Conservation (phyloP, 2,329 filamentous ascomycete species). For the Aspergillus novoparasiticus region DNA sequence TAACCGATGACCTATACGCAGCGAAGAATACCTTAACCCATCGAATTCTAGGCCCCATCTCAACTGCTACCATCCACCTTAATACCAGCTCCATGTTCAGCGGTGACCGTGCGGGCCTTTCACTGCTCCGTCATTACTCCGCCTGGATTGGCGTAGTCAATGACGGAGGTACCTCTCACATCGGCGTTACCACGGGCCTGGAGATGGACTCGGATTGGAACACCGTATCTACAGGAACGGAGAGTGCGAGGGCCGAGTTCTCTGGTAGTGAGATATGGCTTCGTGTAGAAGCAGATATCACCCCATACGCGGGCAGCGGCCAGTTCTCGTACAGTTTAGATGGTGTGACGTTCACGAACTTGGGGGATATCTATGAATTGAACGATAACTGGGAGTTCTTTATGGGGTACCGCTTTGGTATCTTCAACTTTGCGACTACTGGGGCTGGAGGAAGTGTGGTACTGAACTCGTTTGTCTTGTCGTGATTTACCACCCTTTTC, state of each 20-base stretch:
- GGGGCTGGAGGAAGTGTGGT: no score
- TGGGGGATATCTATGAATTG: conserved; percentile 41
- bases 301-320: no score
- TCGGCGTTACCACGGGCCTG: conserved; percentile 44
- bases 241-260: conserved; percentile 23
- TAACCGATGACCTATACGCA: conserved; percentile 54
- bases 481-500: no score
- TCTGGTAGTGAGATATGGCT: conserved; percentile 5
- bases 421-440: conserved; percentile 54
- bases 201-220: conserved; percentile 27
- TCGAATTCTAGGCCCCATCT: conserved; percentile 38
- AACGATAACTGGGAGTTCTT: conserved; percentile 52
- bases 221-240: no score
- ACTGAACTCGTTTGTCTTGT: no score
- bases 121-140: conserved; percentile 53
- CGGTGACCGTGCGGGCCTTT: conserved; percentile 57
- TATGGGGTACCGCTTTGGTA: conserved; percentile 52
- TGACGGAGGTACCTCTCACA: conserved; percentile 30
- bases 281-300: not conserved
- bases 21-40: conserved; percentile 48
- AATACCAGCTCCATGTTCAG: conserved; percentile 51
- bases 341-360: conserved; percentile 40
- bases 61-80: conserved; percentile 53
- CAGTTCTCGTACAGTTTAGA: conserved; percentile 51
- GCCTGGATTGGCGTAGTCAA: conserved; percentile 57